A percentile compares a stretch with the other conserved stretches of the same genome.
Evolutionary conservation across 2,329 filamentous ascomycete genomes (phyloP).

Genomic region (Claviceps paspali): DNA sequence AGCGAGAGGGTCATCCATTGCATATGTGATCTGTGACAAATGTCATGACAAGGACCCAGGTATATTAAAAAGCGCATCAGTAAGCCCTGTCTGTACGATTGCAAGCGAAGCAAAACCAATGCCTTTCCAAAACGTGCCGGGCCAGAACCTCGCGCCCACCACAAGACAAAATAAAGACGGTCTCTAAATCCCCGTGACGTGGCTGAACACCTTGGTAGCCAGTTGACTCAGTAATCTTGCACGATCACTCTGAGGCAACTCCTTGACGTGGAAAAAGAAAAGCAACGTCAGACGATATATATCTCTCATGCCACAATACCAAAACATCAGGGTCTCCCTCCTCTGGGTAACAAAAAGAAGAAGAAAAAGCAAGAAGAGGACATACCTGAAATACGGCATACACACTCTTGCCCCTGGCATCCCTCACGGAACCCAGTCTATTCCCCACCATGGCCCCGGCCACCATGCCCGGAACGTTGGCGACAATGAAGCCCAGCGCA

Average conservation of each 20-base stretch:
- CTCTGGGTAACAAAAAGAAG: neutral
- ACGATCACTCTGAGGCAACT: slow-evolving; percentile 71
- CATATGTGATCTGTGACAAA: neutral
- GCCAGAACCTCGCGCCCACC: neutral
- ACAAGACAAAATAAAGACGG: too few relatives aligned
- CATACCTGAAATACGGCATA: slow-evolving; percentile 65
- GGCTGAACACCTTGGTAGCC: slow-evolving; percentile 73
- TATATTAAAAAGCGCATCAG: neutral
- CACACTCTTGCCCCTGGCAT: slow-evolving; percentile 87
- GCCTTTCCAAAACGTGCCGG: neutral
- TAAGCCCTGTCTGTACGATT: neutral
- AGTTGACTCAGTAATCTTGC: slow-evolving; percentile 69
- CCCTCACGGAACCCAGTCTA: slow-evolving; percentile 73
- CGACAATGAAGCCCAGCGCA: slow-evolving; percentile 87
- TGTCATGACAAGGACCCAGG: neutral
- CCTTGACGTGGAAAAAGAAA: slow-evolving; percentile 25
- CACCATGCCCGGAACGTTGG: slow-evolving; percentile 75
- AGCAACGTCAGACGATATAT: neutral
- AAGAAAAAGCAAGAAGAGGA: neutral
- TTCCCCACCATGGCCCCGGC: slow-evolving; percentile 90
- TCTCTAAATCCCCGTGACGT: slow-evolving; percentile 45
- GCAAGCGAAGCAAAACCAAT: neutral
- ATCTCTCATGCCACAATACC: too few relatives aligned
- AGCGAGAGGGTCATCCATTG: neutral
- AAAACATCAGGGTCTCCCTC: neutral